Percentiles rank a stretch among this genome's conserved stretches.
Evolutionary conservation across 805 yeast genomes (phyloP).

Genomic region (Candida koratica): DNA sequence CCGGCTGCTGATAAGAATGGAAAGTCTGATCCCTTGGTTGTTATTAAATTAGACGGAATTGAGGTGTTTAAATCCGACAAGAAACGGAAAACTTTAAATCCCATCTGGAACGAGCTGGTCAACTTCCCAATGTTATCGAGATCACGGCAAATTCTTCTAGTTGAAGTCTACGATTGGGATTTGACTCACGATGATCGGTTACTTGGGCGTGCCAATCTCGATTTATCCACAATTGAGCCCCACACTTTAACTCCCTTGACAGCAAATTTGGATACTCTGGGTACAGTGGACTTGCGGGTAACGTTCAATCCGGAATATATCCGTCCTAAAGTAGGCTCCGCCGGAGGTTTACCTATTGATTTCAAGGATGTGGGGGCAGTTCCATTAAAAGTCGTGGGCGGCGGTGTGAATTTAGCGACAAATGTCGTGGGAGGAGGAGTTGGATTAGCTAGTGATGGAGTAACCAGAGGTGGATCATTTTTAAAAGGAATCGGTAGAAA

Average conservation of each 20-base stretch:
- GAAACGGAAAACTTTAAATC: slow-evolving; percentile 63
- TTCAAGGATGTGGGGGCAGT: slow-evolving; percentile 39
- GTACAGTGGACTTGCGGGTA: slow-evolving; percentile 51
- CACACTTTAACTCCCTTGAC: slow-evolving; percentile 42
- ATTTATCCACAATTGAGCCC: slow-evolving; percentile 48
- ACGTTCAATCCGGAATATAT: slow-evolving; percentile 62
- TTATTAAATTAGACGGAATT: slow-evolving; percentile 50
- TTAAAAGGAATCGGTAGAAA: slow-evolving; percentile 29
- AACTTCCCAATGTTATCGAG: slow-evolving; percentile 62
- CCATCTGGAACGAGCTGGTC: slow-evolving; percentile 70
- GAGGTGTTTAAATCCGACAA: slow-evolving; percentile 56
- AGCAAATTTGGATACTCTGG: slow-evolving; percentile 60
- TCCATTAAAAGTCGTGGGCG: slow-evolving; percentile 45
- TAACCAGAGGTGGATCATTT: slow-evolving; percentile 44
- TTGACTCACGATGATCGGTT: slow-evolving; percentile 64
- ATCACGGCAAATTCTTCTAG: slow-evolving; percentile 44
- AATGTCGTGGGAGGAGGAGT: slow-evolving; percentile 40
- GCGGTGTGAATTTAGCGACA: slow-evolving; percentile 38
- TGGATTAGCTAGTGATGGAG: slow-evolving; percentile 45
- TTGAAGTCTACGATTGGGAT: slow-evolving; percentile 73
- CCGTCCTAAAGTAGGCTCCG: slow-evolving; percentile 52
- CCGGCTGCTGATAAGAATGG: slow-evolving; percentile 67
- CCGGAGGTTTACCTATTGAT: slow-evolving; percentile 39
- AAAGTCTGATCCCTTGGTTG: slow-evolving; percentile 68
- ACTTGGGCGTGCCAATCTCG: slow-evolving; percentile 51